These are phyloP conservation scores for Serendipita sp. DNA, from an alignment of 768 basidiomycete species.

Conservation along the genomic window DNA sequence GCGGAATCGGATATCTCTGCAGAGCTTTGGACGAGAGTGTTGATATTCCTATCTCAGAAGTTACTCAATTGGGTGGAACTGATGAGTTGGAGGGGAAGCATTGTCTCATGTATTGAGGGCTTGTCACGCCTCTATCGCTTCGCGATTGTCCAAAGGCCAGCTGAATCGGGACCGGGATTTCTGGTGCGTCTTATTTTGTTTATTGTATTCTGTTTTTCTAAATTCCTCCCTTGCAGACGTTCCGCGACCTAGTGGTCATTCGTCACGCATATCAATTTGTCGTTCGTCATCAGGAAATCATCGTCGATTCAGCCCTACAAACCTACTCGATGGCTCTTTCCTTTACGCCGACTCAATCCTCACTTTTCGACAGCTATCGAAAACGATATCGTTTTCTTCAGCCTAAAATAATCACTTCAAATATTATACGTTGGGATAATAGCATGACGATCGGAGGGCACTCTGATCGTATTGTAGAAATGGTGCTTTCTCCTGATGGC, in stretches of 20 bases:
- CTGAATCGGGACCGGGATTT: background rate
- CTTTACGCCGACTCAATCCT: no score
- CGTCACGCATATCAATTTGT: background rate
- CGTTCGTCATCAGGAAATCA: background rate
- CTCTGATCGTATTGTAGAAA: no score
- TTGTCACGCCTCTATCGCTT: background rate
- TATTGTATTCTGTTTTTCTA: no score
- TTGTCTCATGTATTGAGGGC: background rate
- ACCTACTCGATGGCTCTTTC: background rate
- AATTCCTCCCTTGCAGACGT: background rate
- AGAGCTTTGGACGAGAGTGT: background rate
- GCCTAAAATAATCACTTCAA: no score
- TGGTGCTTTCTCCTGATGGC: background rate
- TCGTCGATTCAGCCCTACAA: background rate
- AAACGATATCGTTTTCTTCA: no score
- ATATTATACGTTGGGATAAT: no score
- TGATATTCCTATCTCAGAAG: background rate
- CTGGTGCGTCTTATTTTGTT: background rate
- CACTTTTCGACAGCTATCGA: no score
- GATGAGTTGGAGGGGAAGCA: background rate
- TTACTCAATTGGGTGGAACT: conserved; percentile 1
- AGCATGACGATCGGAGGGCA: no score
- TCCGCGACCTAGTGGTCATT: background rate
- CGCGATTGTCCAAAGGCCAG: background rate
- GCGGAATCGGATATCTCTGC: background rate